These are phyloP conservation scores for Streptanthus diversifolius DNA, from an alignment of 345 rosid species.

Conservation along the genomic window DNA sequence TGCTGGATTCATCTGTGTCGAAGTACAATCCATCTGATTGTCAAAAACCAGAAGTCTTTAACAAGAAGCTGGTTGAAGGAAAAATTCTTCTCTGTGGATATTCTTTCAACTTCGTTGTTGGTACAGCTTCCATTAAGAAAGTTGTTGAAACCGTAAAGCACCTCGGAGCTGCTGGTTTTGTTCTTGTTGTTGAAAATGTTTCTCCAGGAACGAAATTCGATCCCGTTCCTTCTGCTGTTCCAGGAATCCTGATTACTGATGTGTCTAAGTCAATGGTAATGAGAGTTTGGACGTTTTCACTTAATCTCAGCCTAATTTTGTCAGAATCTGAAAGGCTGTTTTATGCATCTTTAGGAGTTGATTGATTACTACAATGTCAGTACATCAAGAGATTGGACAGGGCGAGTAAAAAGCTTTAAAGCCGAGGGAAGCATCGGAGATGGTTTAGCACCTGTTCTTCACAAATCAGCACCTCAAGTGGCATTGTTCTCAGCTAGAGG, in stretches of 20 bases:
- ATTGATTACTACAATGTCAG: constrained; percentile 82
- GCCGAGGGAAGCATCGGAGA: constrained; percentile 88
- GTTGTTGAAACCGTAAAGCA: constrained; percentile 80
- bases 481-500: constrained; percentile 98
- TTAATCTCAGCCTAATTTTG: not conserved
- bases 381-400: constrained; percentile 95
- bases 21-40: constrained; percentile 94
- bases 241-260: constrained; percentile 88
- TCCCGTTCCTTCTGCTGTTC: constrained; percentile 82
- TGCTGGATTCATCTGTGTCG: constrained; percentile 64
- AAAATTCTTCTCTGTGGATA: constrained; percentile 98
- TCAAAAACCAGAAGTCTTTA: constrained; percentile 90
- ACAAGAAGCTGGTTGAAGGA: constrained; percentile 79
- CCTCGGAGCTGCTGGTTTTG: constrained; percentile 95
- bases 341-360: constrained; percentile 60
- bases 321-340: not conserved
- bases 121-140: constrained; percentile 92
- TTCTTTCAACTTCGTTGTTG: constrained; percentile 93
- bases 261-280: constrained; percentile 77
- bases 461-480: constrained; percentile 98
- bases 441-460: constrained; percentile 81
- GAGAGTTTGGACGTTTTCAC: constrained; percentile 7
- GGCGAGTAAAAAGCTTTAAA: constrained; percentile 86
- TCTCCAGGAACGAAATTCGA: constrained; percentile 96
- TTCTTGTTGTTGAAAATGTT: constrained; percentile 93